Evolutionary conservation across 192 early-diverging fungal species (phyloP), one percentile per base, ranked within the genome.

Genomic region (Thoreauomyces humboldtii): DNA sequence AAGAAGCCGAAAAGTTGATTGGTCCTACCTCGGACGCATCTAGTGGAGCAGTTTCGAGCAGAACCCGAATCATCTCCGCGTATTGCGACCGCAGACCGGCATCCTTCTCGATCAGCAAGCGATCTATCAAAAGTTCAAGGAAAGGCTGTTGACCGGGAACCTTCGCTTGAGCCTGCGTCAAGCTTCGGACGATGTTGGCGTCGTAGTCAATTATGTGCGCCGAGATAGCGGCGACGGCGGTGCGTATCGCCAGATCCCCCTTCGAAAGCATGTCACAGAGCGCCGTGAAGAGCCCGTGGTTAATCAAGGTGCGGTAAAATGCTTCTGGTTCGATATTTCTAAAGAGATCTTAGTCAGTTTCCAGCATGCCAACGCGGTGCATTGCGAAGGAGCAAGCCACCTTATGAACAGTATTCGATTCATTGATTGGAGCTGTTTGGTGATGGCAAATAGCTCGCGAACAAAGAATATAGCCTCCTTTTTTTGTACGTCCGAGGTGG

Each of bases 391-490:
- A 38, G 4, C 12, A 17, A 57, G 48, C 25, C 76, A 89, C 89
- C 87, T 71, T 54, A 83, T 86, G n/a, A 94, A 72, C 2, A 79
- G 75, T 15, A 80, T 71, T 24, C 89, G 80, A 53, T 78, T 78
- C 7, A 72, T 67, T 1, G 78, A 62, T 33, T 91, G 91, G 32
- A 92, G 75, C 15, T 72, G 77, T 60, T 90, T 93, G 3, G 89
- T 81, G 32, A 96, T 78, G 17, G 77, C 63, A 64, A 87, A 91
- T 35, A 95, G 74, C 67, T 96, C 92, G 17, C 84, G 86, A 0
- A 93, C 75, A 70, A 95, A 95, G 38, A 81, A 55, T 22, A 95
- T 81, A 0, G 88, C 92, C 6, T 94, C 87, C 34, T 79, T 77
- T 72, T 84, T 91, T 72, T 85, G 79, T 46, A 85, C 77, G 12